Base-by-base conservation (phyloP, 169 alveolate species). In the Blepharisma undulans region DNA sequence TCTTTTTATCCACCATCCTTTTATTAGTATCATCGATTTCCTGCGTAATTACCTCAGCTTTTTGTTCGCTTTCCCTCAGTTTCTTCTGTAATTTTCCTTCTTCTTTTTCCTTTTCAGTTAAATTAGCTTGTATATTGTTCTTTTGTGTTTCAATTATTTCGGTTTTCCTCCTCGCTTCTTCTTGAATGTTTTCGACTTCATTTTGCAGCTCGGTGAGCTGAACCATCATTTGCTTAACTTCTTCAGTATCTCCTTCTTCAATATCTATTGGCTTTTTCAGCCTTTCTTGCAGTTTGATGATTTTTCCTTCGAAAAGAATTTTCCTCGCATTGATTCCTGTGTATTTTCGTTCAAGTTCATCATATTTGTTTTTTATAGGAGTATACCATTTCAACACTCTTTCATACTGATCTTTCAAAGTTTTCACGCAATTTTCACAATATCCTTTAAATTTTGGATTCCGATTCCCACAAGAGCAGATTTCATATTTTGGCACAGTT, bases 401-500 rank as follows among this genome's bases (percentile, higher is more conserved):
- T 78, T 78, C 86, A 78, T 78, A 78, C 25, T 25, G 29, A 22
- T 21, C 60, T 78, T 78, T 78, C 7, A 78, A 27, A 25, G 60
- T 29, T 78, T 78, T 78, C 7, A 78, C 86, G 18, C 86, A 78
- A 21, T 78, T 34, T 32, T 78, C 86, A 32, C 86, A 78, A 78
- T 78, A 78, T 32, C 86, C 86, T 78, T 78, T 78, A 32, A 78
- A 78, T 32, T 32, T 78, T 32, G 86, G 86, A 32, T 78, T 78
- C 16, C 61, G 86, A 27, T 34, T 78, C 60, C 86, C 86, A 78
- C 86, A 78, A 10, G 66, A 25, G 16, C 86, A 78, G 10, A 78
- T 78, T 48, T 48, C 21, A 48, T 48, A 48, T 48, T 48, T 48
- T 10, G 66, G 66, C 14, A 18, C 66, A 48, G 66, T 18, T 48